These are phyloP conservation scores for Camellia lanceoleosa DNA, from an alignment of 148 eudicot species.

Conservation along the genomic window DNA sequence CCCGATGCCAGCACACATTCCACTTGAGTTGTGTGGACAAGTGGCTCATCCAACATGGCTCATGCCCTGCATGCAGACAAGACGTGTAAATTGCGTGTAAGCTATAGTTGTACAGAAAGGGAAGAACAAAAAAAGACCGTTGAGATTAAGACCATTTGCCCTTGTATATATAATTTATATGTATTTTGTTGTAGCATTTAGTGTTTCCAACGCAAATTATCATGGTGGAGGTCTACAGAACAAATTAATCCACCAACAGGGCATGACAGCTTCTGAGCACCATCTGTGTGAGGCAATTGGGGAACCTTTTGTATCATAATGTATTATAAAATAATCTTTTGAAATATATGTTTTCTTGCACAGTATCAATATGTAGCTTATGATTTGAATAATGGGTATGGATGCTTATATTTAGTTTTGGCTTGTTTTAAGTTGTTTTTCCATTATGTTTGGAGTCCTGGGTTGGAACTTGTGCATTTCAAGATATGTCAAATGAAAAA, in stretches of 20 bases:
- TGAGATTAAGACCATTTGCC: not conserved
- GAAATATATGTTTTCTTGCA: not conserved
- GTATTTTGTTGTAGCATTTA: not conserved
- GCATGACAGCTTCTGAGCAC: not conserved
- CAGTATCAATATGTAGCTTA: not conserved
- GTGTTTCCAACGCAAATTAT: not conserved
- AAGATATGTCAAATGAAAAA: no score
- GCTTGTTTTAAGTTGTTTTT: not conserved
- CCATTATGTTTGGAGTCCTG: no score
- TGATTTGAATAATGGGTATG: not conserved
- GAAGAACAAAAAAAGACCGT: not conserved
- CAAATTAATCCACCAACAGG: no score
- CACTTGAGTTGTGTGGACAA: slow-evolving; percentile 51
- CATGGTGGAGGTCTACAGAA: not conserved
- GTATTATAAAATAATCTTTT: not conserved
- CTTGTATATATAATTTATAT: not conserved
- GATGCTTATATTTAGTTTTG: not conserved
- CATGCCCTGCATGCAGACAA: slow-evolving; percentile 56
- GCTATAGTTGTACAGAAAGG: not conserved
- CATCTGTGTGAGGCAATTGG: not conserved
- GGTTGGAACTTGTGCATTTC: no score
- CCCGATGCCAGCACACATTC: slow-evolving; percentile 48
- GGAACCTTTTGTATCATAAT: not conserved
- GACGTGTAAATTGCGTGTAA: slow-evolving; percentile 18
- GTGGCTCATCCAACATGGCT: slow-evolving; percentile 47